Percentiles rank a stretch among this genome's conserved stretches.
phyloP scores from a whole-genome alignment of 108 stramenopile species.

The Epithemia pelagica region DNA sequence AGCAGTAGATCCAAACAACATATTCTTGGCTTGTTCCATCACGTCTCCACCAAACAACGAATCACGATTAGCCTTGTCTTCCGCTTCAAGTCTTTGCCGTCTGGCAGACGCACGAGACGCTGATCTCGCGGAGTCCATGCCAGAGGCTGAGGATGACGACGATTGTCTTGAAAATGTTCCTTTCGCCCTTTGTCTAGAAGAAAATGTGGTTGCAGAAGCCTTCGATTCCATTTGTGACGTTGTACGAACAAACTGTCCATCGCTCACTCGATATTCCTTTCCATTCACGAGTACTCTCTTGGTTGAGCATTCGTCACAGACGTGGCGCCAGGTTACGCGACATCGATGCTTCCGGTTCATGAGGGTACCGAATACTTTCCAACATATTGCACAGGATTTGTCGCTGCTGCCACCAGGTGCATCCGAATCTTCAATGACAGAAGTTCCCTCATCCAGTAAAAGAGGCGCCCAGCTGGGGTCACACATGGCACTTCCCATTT shows the following conservation, averaged over 20 bases:
- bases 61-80: conserved; percentile 35
- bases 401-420: conserved; percentile 66
- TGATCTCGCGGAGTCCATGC: background rate
- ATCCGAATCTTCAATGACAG: conserved; percentile 34
- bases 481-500: background rate
- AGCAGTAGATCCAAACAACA: conserved; percentile 33
- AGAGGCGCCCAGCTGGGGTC: background rate
- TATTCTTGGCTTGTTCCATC: conserved; percentile 20
- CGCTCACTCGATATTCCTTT: conserved; percentile 58
- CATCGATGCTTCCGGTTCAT: conserved; percentile 72
- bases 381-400: conserved; percentile 75
- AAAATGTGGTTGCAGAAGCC: background rate
- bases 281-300: conserved; percentile 48
- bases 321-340: conserved; percentile 47
- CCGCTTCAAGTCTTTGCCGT: conserved; percentile 21
- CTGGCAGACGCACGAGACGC: background rate
- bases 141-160: background rate
- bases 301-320: conserved; percentile 80
- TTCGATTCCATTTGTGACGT: background rate
- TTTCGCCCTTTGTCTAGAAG: background rate
- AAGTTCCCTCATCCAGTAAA: conserved; percentile 22
- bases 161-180: background rate
- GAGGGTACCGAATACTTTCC: conserved; percentile 69
- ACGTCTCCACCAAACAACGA: conserved; percentile 44
- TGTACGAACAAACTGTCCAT: conserved; percentile 70